Percentiles rank a stretch among this genome's conserved stretches.
Conservation (phyloP, 441 rosid genomes). For the Pelargonium australe region DNA sequence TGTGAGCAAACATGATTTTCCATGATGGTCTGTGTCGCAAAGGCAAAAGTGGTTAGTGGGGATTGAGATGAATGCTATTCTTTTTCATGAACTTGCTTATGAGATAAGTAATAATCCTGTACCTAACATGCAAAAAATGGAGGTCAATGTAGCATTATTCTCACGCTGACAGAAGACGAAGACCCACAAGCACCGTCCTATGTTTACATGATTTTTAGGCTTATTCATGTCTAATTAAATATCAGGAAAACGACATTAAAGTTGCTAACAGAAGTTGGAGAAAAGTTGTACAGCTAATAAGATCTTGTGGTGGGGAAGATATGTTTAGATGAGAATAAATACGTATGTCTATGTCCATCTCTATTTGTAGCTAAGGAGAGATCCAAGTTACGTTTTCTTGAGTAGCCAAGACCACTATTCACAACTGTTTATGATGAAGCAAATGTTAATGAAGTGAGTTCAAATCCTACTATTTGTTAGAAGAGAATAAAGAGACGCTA, state of each 20-base stretch:
- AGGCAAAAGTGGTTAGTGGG: not conserved
- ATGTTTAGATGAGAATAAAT: not conserved
- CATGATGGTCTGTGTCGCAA: not conserved
- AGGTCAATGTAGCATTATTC: constrained; percentile 3
- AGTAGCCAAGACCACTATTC: too few species aligned
- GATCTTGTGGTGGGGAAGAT: constrained; percentile 1
- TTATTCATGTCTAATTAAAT: constrained; percentile 2
- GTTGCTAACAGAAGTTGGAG: constrained; percentile 2
- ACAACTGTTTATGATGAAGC: too few species aligned
- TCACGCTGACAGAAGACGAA: constrained; percentile 8
- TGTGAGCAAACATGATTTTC: not conserved
- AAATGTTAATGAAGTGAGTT: not conserved
- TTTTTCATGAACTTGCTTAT: constrained; percentile 1
- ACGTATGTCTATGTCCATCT: not conserved
- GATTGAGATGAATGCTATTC: not conserved
- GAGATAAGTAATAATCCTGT: constrained; percentile 11
- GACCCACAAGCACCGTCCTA: not conserved
- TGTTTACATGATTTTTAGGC: not conserved
- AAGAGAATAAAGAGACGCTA: not conserved
- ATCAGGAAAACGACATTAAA: not conserved
- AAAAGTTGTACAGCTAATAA: not conserved
- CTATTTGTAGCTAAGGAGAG: not conserved
- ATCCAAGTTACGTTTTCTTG: not conserved
- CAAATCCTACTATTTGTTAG: not conserved
- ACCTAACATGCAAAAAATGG: constrained; percentile 17